Evolutionary conservation across 768 basidiomycete genomes (phyloP).

Genomic region (Mycena maculata): DNA sequence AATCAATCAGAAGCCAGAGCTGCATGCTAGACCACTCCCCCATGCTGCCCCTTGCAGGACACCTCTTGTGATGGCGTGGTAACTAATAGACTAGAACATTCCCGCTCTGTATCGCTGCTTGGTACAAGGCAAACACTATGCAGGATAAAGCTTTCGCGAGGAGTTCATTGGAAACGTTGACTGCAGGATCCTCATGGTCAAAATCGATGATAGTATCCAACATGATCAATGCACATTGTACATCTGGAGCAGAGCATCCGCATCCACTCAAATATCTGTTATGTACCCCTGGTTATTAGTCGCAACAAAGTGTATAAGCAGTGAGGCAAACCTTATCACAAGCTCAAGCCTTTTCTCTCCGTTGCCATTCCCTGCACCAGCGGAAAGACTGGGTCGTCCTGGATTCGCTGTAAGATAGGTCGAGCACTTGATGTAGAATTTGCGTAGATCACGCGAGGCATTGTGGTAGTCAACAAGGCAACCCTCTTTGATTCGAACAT

Average conservation of each 20-base stretch:
- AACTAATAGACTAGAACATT: too few relatives aligned
- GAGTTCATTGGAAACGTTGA: constrained; percentile 19
- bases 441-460: constrained; percentile 11
- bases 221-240: background rate
- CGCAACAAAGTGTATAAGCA: too few relatives aligned
- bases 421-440: constrained; percentile 12
- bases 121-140: constrained; percentile 13
- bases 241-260: constrained; percentile 10
- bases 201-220: constrained; percentile 22
- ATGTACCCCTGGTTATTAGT: too few relatives aligned
- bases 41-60: too few relatives aligned
- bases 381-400: constrained; percentile 11
- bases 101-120: constrained; percentile 7
- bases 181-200: constrained; percentile 9
- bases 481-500: constrained; percentile 10
- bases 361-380: constrained; percentile 6
- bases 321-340: constrained; percentile 22
- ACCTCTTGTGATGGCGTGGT: too few relatives aligned
- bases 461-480: constrained; percentile 16
- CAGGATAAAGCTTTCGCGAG: constrained; percentile 17
- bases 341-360: constrained; percentile 16
- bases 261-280: constrained; percentile 18
- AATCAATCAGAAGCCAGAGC: too few relatives aligned
- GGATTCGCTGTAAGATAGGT: constrained; percentile 17
- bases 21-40: too few relatives aligned